phyloP scores from a whole-genome alignment of 2,329 filamentous ascomycete species.

The Epichloe baconii region DNA sequence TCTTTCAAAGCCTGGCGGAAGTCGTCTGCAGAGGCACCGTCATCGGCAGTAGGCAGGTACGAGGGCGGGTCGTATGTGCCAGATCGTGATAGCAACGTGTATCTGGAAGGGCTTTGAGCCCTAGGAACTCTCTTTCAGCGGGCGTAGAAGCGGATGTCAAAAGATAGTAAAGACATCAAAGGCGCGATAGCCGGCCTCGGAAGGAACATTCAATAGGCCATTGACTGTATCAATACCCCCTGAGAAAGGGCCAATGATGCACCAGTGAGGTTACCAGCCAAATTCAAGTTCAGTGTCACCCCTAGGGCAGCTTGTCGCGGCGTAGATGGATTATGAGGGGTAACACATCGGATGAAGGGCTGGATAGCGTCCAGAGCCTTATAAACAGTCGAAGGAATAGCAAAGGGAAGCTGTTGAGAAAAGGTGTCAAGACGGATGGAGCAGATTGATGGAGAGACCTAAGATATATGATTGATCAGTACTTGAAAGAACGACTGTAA shows the following conservation, averaged over 20 bases:
- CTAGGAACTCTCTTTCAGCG: slow-evolving; percentile 78
- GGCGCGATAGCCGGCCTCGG: slow-evolving; percentile 70
- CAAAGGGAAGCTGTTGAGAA: slow-evolving; percentile 61
- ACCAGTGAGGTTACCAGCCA: slow-evolving; percentile 65
- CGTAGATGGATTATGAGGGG: slow-evolving; percentile 76
- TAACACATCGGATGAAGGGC: slow-evolving; percentile 78
- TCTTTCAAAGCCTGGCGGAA: slow-evolving; percentile 76
- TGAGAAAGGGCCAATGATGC: slow-evolving; percentile 69
- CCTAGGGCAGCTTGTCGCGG: slow-evolving; percentile 70
- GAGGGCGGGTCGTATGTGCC: slow-evolving; percentile 75
- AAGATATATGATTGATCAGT: slow-evolving; percentile 7
- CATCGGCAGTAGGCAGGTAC: slow-evolving; percentile 85
- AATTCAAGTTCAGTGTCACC: slow-evolving; percentile 67
- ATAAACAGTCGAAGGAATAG: slow-evolving; percentile 61
- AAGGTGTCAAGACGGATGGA: slow-evolving; percentile 71
- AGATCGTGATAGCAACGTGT: slow-evolving; percentile 67
- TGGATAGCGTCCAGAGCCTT: slow-evolving; percentile 69
- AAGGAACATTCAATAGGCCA: slow-evolving; percentile 69
- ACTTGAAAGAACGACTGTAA: background rate
- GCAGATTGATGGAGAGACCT: slow-evolving; percentile 83
- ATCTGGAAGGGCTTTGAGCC: slow-evolving; percentile 64
- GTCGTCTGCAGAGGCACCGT: slow-evolving; percentile 85
- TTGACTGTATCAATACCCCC: slow-evolving; percentile 70
- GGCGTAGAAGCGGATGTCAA: slow-evolving; percentile 82
- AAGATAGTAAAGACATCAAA: slow-evolving; percentile 96